Base-by-base conservation (phyloP, 2,329 filamentous ascomycete genomes). In the Alternaria arbusti region DNA sequence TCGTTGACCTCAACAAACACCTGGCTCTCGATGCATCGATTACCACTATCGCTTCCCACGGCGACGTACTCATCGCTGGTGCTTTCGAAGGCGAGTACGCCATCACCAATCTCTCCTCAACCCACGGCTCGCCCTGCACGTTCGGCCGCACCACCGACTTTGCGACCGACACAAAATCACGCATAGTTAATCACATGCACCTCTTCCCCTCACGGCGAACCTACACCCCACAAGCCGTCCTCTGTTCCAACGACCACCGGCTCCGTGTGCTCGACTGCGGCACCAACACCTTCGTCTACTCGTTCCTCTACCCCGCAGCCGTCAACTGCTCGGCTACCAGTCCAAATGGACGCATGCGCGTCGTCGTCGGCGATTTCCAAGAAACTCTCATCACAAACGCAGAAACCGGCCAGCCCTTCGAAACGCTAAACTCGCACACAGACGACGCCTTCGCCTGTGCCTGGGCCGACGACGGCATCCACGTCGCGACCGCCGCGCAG, bases 371-470 rank as follows among this genome's bases (percentile, higher is more conserved):
- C 50, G 92, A 95, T 71, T 83, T 85, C 62, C 81, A 84, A 60
- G 84, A 90, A 43, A 88, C 90, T 0, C 81, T 90, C 54, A 91
- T 95, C 72, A 86, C 88, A 13, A 87, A 92, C 65, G 88, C 91
- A 11, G 90, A 92, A 59, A 88, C 86, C 12, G 89, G 90, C 13
- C 81, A 81, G 85, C 63, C 83, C 82, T 59, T 84, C 86, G 66
- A 90, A 68, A 80, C 82, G 25, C 85, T 94, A 2, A 78, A 82
- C 5, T 89, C 90, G 3, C 91, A 93, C 73, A 83, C 83, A 13
- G 91, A 94, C 73, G 91, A 86, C 69, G 90, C 89, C 2, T 95
- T 94, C 72, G 88, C 91, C 2, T 93, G 90, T 72, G 91, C 90
- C 68, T 95, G 92, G 92, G 90, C 91, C 17, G 88, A 91, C 57